Conservation (phyloP, 1,284 basidiomycete species). For the Ceratobasidium sp. region DNA sequence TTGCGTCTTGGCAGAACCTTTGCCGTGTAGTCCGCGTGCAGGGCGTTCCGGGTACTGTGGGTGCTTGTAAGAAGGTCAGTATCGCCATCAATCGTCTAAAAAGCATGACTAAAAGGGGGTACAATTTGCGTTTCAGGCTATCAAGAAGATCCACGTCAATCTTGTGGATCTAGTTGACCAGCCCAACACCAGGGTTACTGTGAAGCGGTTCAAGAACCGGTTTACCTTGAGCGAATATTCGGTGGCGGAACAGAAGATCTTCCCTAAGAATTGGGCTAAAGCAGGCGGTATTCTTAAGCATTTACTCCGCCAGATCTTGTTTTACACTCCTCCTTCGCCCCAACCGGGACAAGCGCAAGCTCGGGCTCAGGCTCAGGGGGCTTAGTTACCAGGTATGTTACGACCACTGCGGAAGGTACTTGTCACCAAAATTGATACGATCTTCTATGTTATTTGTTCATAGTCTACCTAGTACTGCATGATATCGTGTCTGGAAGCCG, state of each 20-base stretch:
- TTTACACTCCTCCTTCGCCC: neutral
- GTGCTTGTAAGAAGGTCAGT: conserved; percentile 9
- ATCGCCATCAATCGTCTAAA: no score
- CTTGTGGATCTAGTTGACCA: conserved; percentile 21
- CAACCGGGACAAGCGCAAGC: neutral
- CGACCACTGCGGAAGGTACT: neutral
- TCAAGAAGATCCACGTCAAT: conserved; percentile 4
- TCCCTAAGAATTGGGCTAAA: neutral
- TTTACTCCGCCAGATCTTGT: conserved; percentile 8
- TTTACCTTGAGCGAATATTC: neutral
- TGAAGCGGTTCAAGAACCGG: neutral
- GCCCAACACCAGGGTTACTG: neutral
- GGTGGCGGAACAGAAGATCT: neutral
- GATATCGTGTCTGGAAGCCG: no score
- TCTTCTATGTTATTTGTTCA: no score
- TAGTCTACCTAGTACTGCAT: no score
- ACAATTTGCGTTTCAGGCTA: neutral
- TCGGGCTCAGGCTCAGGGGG: neutral
- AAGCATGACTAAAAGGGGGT: no score
- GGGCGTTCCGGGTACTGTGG: neutral
- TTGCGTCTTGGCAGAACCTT: conserved; percentile 26
- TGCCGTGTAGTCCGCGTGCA: neutral
- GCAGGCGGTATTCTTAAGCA: conserved; percentile 14
- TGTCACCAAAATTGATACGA: no score
- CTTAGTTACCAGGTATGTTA: neutral